Conservation (phyloP, 176 grass and related monocot species). For the Poa annua region DNA sequence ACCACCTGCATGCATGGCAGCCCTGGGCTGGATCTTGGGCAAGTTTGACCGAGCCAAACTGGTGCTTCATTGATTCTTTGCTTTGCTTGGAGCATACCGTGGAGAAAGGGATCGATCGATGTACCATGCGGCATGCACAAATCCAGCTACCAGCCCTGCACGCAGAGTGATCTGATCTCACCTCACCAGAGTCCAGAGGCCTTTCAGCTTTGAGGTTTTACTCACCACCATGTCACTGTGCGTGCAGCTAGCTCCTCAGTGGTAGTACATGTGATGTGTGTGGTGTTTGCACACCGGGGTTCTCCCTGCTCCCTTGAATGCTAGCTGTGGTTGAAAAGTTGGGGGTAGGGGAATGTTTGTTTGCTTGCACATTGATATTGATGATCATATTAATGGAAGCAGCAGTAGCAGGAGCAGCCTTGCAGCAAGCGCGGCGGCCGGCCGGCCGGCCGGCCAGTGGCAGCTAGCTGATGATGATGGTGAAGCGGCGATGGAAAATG, state of each 20-base stretch:
- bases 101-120: not conserved
- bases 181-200: not conserved
- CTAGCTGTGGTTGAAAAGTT: conserved; percentile 42
- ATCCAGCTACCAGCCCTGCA: not conserved
- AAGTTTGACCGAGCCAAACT: conserved; percentile 50
- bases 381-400: conserved; percentile 58
- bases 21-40: conserved; percentile 36
- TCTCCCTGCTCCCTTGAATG: conserved; percentile 53
- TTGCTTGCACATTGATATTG: conserved; percentile 59
- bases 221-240: not conserved
- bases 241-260: not conserved
- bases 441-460: conserved; percentile 13
- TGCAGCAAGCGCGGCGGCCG: conserved; percentile 17
- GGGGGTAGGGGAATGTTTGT: conserved; percentile 64
- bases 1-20: conserved; percentile 35
- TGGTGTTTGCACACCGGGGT: not conserved
- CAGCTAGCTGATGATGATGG: conserved; percentile 25
- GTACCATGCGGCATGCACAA: not conserved
- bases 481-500: conserved; percentile 52
- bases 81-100: not conserved
- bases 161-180: conserved; percentile 27
- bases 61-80: conserved; percentile 10
- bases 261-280: conserved; percentile 39
- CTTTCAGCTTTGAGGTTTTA: conserved; percentile 19
- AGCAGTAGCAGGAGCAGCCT: conserved; percentile 65